Evolutionary conservation across 192 early-diverging fungal genomes (phyloP).

Genomic region (Mortierella hygrophila): DNA sequence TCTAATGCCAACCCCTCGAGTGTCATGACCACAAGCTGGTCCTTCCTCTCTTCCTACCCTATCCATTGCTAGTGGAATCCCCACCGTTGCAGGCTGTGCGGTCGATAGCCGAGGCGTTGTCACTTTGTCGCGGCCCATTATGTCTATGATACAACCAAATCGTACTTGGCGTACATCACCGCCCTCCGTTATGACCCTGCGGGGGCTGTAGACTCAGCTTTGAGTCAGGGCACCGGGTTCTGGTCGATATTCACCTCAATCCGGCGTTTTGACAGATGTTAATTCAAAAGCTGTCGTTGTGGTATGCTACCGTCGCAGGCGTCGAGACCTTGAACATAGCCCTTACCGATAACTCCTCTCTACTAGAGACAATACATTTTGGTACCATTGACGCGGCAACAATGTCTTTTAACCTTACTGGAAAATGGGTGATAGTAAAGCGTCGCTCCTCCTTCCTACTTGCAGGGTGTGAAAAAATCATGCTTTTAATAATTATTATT

Average conservation of each 20-base stretch:
- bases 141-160: background rate
- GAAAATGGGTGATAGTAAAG: too few species aligned
- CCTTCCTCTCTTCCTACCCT: background rate
- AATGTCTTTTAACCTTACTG: too few species aligned
- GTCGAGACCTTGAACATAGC: too few species aligned
- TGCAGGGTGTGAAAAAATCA: too few species aligned
- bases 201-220: background rate
- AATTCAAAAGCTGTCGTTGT: too few species aligned
- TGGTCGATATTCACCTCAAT: background rate
- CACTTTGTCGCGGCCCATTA: background rate
- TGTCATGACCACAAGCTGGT: background rate
- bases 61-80: background rate
- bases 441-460: too few species aligned
- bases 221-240: background rate
- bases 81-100: background rate
- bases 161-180: background rate
- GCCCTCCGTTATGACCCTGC: background rate
- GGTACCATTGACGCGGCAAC: too few species aligned
- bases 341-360: too few species aligned
- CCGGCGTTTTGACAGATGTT: background rate
- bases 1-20: background rate
- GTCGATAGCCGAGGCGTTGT: background rate
- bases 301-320: too few species aligned
- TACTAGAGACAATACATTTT: too few species aligned
- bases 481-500: too few species aligned